These are phyloP conservation scores for Teunomyces atbi DNA, from an alignment of 805 yeast species.

Conservation along the genomic window DNA sequence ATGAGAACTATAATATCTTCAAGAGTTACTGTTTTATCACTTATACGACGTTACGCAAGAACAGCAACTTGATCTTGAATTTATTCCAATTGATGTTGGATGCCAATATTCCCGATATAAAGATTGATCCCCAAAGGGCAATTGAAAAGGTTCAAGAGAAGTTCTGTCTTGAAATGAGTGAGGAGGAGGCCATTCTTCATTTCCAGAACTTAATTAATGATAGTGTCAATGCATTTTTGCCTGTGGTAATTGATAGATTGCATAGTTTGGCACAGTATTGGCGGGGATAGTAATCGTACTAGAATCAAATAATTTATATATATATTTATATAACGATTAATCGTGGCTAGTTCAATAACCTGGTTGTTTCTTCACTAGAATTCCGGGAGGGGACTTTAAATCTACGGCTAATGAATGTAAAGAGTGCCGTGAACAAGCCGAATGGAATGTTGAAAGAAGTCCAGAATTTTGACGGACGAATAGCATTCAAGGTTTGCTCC, in stretches of 20 bases:
- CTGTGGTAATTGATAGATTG: conserved; percentile 91
- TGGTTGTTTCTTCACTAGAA: neutral
- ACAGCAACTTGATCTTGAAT: conserved; percentile 85
- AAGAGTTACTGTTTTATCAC: conserved; percentile 93
- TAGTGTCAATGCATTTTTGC: conserved; percentile 89
- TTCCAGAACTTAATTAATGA: conserved; percentile 93
- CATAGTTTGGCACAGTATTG: conserved; percentile 97
- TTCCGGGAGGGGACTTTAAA: neutral
- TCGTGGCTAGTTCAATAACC: neutral
- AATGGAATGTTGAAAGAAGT: conserved; percentile 12
- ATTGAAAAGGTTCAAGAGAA: conserved; percentile 91
- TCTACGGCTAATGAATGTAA: conserved; percentile 7
- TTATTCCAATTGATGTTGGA: conserved; percentile 91
- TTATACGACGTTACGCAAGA: conserved; percentile 83
- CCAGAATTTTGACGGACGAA: conserved; percentile 30
- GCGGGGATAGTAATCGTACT: conserved; percentile 79
- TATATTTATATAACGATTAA: neutral
- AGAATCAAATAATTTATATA: neutral
- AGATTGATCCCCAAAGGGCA: conserved; percentile 79
- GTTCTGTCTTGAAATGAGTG: conserved; percentile 89
- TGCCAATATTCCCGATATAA: conserved; percentile 88
- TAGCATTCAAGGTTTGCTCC: conserved; percentile 19
- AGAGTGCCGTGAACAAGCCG: conserved; percentile 12
- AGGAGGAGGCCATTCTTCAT: conserved; percentile 92
- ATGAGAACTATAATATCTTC: conserved; percentile 81